Percentiles rank a stretch among this genome's conserved stretches.
Conservation (phyloP, 1,284 basidiomycete genomes). For the Cerioporus squamosus region DNA sequence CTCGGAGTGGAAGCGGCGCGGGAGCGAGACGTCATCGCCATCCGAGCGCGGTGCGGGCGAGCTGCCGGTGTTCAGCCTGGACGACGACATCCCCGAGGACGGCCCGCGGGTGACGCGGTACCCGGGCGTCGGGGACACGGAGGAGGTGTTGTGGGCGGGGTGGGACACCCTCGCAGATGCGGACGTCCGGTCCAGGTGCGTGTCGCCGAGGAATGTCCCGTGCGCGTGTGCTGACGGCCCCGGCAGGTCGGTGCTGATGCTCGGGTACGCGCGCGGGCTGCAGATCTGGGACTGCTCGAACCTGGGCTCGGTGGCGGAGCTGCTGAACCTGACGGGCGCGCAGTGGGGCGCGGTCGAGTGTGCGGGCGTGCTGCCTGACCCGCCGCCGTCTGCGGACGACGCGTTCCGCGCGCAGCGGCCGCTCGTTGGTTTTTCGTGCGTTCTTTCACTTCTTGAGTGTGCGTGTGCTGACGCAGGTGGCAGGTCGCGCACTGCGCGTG, state of each 20-base stretch:
- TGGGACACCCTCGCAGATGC: conserved; percentile 34
- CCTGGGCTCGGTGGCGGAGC: conserved; percentile 58
- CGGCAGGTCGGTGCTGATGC: conserved; percentile 57
- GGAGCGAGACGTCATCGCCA: conserved; percentile 22
- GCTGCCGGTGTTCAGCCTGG: conserved; percentile 33
- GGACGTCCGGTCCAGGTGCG: conserved; percentile 35
- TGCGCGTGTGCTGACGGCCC: background rate
- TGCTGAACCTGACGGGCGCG: conserved; percentile 49
- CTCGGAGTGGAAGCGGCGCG: conserved; percentile 20
- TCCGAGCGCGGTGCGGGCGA: conserved; percentile 14
- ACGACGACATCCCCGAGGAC: conserved; percentile 32
- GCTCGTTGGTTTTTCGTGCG: conserved; percentile 64
- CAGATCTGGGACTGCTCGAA: conserved; percentile 75
- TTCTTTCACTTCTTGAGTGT: conserved; percentile 12
- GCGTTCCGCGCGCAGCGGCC: conserved; percentile 45
- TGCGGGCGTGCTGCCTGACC: conserved; percentile 50
- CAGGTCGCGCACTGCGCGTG: conserved; percentile 25
- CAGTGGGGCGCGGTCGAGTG: conserved; percentile 44
- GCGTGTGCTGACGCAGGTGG: background rate
- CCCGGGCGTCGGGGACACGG: conserved; percentile 33
- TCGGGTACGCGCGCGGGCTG: conserved; percentile 61
- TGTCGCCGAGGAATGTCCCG: background rate
- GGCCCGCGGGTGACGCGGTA: conserved; percentile 26
- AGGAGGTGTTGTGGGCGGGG: conserved; percentile 37
- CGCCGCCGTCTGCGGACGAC: conserved; percentile 22